Evolutionary conservation across 2,329 filamentous ascomycete species (phyloP), one percentile per base, ranked within the genome.

Genomic region (Coniochaeta sp.): DNA sequence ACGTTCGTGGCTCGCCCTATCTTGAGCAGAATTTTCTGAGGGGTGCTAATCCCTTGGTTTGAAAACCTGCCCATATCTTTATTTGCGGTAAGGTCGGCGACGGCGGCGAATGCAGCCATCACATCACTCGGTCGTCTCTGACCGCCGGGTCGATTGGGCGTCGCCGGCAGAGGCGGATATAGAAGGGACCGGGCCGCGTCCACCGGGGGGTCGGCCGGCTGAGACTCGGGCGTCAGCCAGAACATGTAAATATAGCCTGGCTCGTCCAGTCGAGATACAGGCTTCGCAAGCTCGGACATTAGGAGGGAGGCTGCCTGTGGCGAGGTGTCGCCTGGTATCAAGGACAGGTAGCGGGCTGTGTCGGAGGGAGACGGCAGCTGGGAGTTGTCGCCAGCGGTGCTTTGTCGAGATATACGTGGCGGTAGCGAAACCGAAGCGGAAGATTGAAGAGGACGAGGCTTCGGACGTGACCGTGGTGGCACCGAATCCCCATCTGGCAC

Each of bases 191-290:
- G 79, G 22, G 84, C 82, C 50, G 85, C 78, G 64, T 85, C 87
- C 38, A 79, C 77, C 0, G 87, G 79, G 0, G 84, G 79, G 1
- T 81, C 76, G 0, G 82, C 72, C 0, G 79, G 71, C 8, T 84
- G 75, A 1, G 80, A 81, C 38, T 83, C 79, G 34, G 91, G 87
- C 0, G 91, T 97, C 24, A 97, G 81, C 92, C 93, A 97, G 80
- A 98, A 99, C 74, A 99, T 96, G 81, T 99, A 99, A 66, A 99
- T 98, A 76, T 95, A 99, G 40, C 95, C 95, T 14, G 89, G 79
- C 66, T 96, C 90, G 65, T 95, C 90, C 59, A 81, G 77, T 24
- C 84, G 78, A 0, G 91, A 92, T 54, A 93, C 83, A 1, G 91
- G 78, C 83, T 95, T 71, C 74, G 80, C 84, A 11, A 98, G 80